Evolutionary conservation across 352 stramenopile genomes (phyloP), one percentile per base, ranked within the genome.

Genomic region (Pythium angustatum): DNA sequence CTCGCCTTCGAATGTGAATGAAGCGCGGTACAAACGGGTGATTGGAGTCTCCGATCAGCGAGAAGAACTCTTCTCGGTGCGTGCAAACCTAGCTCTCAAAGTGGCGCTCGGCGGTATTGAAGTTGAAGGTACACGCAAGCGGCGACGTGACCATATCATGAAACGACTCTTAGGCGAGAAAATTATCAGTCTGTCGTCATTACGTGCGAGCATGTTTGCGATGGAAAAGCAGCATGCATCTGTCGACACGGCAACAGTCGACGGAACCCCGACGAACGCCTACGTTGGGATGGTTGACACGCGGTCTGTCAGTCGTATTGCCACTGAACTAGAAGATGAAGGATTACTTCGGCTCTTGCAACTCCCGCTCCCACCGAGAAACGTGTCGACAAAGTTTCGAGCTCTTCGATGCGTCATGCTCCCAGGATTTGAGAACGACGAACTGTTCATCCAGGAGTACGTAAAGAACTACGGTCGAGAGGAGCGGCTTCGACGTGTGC

Each of bases 341-440:
- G 79, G 77, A 22, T 71, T 73, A 2, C 54, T 90, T 30, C 71
- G 79, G 9, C 49, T 93, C 0, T 43, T 91, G 28, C 79, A 93
- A 54, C 69, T 91, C 3, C 83, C 83, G 9, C 59, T 93, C 12
- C 85, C 81, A 8, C 81, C 79, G 22, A 77, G 78, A 21, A 93
- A 91, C 69, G 85, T 93, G 33, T 91, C 85, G 31, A 91, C 81
- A 15, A 92, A 92, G 56, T 89, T 92, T 31, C 79, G 83, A 33
- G 79, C 81, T 1, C 62, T 94, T 19, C 82, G 83, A 28, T 94
- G 81, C 63, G 78, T 94, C 4, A 74, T 92, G 10, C 64, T 78
- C 1, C 75, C 78, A 4, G 81, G 81, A 2, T 90, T 84, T 58
- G 81, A 92, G 50, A 53, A 89, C 22, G 77, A 94, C 33, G 79